These are phyloP conservation scores for Vicia villosa DNA, from an alignment of 306 rosid species.

Conservation along the genomic window DNA sequence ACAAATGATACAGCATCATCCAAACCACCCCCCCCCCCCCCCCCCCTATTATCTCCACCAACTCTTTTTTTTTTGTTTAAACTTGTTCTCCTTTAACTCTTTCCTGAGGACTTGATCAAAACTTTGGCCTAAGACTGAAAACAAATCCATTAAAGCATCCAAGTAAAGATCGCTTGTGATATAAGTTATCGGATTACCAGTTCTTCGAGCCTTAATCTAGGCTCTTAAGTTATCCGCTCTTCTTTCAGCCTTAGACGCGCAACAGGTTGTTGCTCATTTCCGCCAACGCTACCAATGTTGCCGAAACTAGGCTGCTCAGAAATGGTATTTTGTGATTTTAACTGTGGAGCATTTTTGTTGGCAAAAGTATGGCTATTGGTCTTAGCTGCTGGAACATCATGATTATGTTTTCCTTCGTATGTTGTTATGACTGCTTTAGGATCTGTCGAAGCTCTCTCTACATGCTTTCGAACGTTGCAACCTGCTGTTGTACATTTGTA, in stretches of 20 bases:
- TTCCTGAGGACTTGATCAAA: constrained; percentile 40
- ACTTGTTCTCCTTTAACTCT: constrained; percentile 9
- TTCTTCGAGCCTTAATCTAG: constrained; percentile 21
- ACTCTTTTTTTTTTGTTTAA: constrained; percentile 3
- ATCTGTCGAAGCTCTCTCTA: constrained; percentile 85
- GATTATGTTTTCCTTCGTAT: constrained; percentile 89
- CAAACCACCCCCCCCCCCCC: background rate
- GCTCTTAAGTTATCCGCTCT: constrained; percentile 61
- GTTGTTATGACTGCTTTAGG: constrained; percentile 91
- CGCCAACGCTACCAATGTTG: constrained; percentile 37
- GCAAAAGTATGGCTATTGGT: constrained; percentile 64
- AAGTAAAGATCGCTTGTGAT: constrained; percentile 22
- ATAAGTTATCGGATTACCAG: constrained; percentile 2
- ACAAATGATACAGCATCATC: constrained; percentile 36
- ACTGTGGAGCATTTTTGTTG: constrained; percentile 46
- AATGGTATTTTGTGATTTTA: constrained; percentile 43
- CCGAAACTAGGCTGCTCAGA: constrained; percentile 41
- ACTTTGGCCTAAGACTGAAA: constrained; percentile 39
- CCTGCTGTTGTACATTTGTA: constrained; percentile 82
- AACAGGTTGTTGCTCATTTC: constrained; percentile 53
- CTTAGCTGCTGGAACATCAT: constrained; percentile 84
- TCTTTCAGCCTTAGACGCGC: constrained; percentile 68
- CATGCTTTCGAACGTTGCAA: constrained; percentile 85
- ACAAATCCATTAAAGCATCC: constrained; percentile 37
- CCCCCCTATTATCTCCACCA: constrained; percentile 6